Evolutionary conservation across 2,329 filamentous ascomycete species (phyloP), one percentile per base, ranked within the genome.

Genomic region (Colletotrichum agaves): DNA sequence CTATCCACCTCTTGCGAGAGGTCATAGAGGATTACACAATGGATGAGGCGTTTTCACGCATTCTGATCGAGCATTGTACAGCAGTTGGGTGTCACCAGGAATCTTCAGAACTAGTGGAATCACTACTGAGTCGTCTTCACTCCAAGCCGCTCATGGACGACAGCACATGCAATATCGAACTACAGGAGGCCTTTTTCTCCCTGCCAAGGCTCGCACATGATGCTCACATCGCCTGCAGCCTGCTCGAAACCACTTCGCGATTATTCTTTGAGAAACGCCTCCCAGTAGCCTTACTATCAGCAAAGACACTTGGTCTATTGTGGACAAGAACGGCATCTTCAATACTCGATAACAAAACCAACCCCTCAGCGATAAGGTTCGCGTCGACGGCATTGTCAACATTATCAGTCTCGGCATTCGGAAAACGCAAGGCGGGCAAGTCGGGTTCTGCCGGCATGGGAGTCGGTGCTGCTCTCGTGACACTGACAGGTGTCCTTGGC

Each of bases 11-110:
- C 3, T 69, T 87, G 27, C 75, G 73, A 59, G 76, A 80, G 19
- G 83, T 81, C 2, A 80, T 84, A 13, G 57, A 66, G 0, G 80
- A 82, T 19, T 80, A 80, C 1, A 72, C 86, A 8, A 72, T 86
- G 6, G 78, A 80, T 27, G 72, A 78, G 12, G 71, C 75, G 10
- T 82, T 85, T 63, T 75, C 79, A 6, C 74, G 76, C 53, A 61
- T 81, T 5, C 71, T 87, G 5, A 73, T 84, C 33, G 76, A 78
- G 17, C 75, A 85, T 13, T 85, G 82, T 61, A 72, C 76, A 3
- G 72, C 77, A 33, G 73, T 74, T 21, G 73, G 74, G 8, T 78
- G 80, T 1, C 57, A 73, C 4, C 71, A 75, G 1, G 85, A 86
- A 71, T 81, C 78, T 4, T 77, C 81, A 69, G 75, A 74, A 2